phyloP scores from a whole-genome alignment of 106 monocot genomes.

The Platanthera guangdongensis region DNA sequence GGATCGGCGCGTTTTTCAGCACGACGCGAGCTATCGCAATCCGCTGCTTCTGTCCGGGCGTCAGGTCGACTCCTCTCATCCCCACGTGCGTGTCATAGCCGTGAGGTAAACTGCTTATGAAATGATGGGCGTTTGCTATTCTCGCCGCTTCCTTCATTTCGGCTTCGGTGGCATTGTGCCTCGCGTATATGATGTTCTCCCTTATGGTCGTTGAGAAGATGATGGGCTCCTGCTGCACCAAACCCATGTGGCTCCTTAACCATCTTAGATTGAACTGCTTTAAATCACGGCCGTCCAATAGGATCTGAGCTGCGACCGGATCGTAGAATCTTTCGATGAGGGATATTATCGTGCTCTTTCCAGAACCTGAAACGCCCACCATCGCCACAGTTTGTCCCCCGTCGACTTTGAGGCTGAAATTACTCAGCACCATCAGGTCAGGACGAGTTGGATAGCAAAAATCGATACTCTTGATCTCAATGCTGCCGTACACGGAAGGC shows the following conservation, averaged over 20 bases:
- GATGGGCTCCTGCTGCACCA: constrained; percentile 92
- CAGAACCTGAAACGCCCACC: constrained; percentile 94
- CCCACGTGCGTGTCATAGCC: constrained; percentile 96
- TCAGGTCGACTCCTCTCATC: constrained; percentile 94
- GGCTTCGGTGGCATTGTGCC: constrained; percentile 92
- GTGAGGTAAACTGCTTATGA: constrained; percentile 96
- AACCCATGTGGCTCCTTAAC: constrained; percentile 90
- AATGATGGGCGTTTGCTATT: constrained; percentile 98
- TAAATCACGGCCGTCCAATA: constrained; percentile 85
- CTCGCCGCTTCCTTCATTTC: constrained; percentile 98
- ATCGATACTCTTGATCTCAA: constrained; percentile 79
- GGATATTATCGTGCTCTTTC: constrained; percentile 97
- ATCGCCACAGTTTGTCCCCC: constrained; percentile 95
- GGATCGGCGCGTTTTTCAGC: constrained; percentile 94
- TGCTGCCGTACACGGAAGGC: constrained; percentile 83
- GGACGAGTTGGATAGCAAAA: constrained; percentile 82
- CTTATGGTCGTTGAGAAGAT: constrained; percentile 97
- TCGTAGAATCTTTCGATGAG: constrained; percentile 96
- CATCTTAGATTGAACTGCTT: constrained; percentile 84
- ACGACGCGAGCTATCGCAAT: constrained; percentile 95
- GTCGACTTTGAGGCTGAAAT: constrained; percentile 87
- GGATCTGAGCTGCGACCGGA: constrained; percentile 71
- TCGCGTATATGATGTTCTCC: constrained; percentile 95
- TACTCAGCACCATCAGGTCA: constrained; percentile 67
- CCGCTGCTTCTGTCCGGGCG: constrained; percentile 90